These are phyloP conservation scores for Eucalyptus regnans DNA, from an alignment of 345 rosid genomes.

Conservation along the genomic window DNA sequence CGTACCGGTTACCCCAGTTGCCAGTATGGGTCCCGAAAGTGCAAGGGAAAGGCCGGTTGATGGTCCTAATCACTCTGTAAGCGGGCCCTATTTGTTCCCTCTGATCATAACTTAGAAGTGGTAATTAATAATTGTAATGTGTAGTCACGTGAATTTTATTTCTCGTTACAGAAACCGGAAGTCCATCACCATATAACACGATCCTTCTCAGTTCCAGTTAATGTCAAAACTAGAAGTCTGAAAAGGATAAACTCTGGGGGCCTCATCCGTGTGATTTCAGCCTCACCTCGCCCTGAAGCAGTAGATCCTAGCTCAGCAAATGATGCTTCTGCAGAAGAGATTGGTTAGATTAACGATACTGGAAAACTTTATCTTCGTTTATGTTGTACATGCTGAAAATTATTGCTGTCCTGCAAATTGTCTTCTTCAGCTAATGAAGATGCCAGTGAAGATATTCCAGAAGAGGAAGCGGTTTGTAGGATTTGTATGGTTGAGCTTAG, in stretches of 20 bases:
- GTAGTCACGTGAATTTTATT: background rate
- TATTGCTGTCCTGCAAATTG: background rate
- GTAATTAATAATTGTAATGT: background rate
- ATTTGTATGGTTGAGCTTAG: constrained; percentile 44
- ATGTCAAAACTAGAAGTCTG: constrained; percentile 25
- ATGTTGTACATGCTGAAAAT: background rate
- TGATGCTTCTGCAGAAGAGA: constrained; percentile 7
- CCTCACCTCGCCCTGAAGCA: constrained; percentile 12
- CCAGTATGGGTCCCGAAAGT: constrained; percentile 6
- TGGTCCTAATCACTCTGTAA: background rate
- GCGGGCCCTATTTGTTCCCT: background rate
- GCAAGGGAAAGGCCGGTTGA: constrained; percentile 1
- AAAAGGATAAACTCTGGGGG: constrained; percentile 30
- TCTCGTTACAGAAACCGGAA: constrained; percentile 10
- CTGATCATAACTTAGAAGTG: background rate
- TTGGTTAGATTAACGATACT: constrained; percentile 2
- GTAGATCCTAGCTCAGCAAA: constrained; percentile 4
- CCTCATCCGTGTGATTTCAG: constrained; percentile 34
- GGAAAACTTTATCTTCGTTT: background rate
- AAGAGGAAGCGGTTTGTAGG: constrained; percentile 61
- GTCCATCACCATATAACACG: constrained; percentile 26
- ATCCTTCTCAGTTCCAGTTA: constrained; percentile 42
- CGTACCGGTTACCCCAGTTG: constrained; percentile 31
- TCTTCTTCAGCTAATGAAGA: constrained; percentile 13
- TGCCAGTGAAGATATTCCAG: constrained; percentile 37